These are phyloP conservation scores for Citrullus mucosospermus DNA, from an alignment of 306 rosid genomes.

Conservation along the genomic window DNA sequence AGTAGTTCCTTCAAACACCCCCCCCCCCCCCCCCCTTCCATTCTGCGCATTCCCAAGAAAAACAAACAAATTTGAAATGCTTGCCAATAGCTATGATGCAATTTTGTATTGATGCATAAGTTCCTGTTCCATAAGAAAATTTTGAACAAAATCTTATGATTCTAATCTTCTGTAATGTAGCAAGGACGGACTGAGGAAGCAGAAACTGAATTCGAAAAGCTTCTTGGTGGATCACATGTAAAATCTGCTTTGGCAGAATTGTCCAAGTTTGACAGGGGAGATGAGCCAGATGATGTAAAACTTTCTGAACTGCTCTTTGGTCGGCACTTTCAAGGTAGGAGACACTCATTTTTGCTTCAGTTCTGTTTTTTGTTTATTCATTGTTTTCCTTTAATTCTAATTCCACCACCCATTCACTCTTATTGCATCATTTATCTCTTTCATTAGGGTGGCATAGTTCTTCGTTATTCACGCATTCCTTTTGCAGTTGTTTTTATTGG, in stretches of 20 bases:
- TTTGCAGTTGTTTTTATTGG: slow-evolving; percentile 99
- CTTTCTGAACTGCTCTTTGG: slow-evolving; percentile 74
- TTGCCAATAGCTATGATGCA: neutral
- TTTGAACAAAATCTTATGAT: neutral
- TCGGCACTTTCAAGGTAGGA: slow-evolving; percentile 71
- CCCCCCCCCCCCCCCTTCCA: too few species aligned
- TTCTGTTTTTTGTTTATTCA: neutral
- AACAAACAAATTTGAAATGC: too few species aligned
- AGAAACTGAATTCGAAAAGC: slow-evolving; percentile 74
- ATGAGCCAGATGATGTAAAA: slow-evolving; percentile 53
- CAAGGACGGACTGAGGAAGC: slow-evolving; percentile 89
- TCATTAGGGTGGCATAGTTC: slow-evolving; percentile 17
- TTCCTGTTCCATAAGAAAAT: neutral
- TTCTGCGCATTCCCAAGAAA: too few species aligned
- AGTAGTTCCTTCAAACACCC: too few species aligned
- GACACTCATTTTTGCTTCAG: neutral
- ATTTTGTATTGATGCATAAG: neutral
- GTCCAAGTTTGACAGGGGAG: slow-evolving; percentile 65
- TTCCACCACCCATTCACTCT: neutral
- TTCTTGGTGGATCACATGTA: slow-evolving; percentile 77
- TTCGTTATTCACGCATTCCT: slow-evolving; percentile 52
- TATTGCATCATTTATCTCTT: slow-evolving; percentile 9
- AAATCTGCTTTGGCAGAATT: slow-evolving; percentile 72
- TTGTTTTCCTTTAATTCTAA: neutral
- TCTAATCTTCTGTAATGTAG: slow-evolving; percentile 26